Evolutionary conservation across 140 eudicot species (phyloP).

Genomic region (Senecio squalidus): DNA sequence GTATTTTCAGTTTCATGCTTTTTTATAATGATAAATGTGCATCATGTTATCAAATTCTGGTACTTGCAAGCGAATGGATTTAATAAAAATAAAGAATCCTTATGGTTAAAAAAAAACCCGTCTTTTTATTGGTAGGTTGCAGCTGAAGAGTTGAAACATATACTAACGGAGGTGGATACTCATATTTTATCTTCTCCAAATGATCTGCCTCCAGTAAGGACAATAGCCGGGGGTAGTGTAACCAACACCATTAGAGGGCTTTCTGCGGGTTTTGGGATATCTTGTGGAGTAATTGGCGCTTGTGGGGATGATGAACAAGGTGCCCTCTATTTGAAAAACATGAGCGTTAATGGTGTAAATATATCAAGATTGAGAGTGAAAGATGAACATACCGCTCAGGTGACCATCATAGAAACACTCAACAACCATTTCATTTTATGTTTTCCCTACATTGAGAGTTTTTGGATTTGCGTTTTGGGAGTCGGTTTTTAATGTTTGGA

Average conservation of each 20-base stretch:
- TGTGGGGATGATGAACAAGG: slow-evolving; percentile 96
- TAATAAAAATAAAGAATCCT: neutral
- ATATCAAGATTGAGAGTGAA: slow-evolving; percentile 70
- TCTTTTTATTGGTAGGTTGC: slow-evolving; percentile 49
- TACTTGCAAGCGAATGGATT: neutral
- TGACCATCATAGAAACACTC: slow-evolving; percentile 24
- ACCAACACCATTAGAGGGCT: slow-evolving; percentile 96
- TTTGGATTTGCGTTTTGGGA: neutral
- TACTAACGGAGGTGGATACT: slow-evolving; percentile 54
- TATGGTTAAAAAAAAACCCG: neutral
- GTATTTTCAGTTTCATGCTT: too few species aligned
- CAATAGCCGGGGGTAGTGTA: slow-evolving; percentile 96
- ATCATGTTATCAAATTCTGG: neutral
- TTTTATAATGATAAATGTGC: neutral
- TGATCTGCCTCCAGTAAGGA: slow-evolving; percentile 48
- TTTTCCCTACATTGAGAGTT: neutral
- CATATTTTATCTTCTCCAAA: slow-evolving; percentile 55
- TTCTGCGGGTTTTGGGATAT: slow-evolving; percentile 78
- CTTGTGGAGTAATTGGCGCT: slow-evolving; percentile 91
- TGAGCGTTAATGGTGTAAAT: slow-evolving; percentile 61
- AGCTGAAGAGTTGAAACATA: slow-evolving; percentile 61
- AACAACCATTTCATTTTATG: neutral
- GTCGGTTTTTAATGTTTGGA: too few species aligned
- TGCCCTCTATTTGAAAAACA: slow-evolving; percentile 54
- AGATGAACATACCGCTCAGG: slow-evolving; percentile 80